phyloP scores from a whole-genome alignment of 2,329 filamentous ascomycete species.

The Elsinoe perseae region DNA sequence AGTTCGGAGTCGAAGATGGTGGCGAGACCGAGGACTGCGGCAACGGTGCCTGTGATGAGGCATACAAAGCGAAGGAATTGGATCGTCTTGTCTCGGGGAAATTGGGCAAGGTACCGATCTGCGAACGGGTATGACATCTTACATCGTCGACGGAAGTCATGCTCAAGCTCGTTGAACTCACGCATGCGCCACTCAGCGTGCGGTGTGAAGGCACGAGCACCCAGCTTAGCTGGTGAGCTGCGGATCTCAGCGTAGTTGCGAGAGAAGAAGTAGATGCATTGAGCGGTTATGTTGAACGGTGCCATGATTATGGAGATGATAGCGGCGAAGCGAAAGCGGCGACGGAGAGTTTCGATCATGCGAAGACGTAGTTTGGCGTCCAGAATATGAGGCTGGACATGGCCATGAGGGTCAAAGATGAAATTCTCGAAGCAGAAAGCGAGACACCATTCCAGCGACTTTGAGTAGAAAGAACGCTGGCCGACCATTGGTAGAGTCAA shows the following conservation, averaged over 20 bases:
- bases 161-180: conserved; percentile 93
- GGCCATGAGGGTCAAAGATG: conserved; percentile 82
- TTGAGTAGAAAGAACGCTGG: conserved; percentile 74
- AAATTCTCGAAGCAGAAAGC: conserved; percentile 87
- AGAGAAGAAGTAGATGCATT: conserved; percentile 84
- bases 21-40: conserved; percentile 74
- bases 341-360: conserved; percentile 68
- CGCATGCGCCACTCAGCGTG: conserved; percentile 97
- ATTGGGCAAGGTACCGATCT: conserved; percentile 86
- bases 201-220: conserved; percentile 84
- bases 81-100: conserved; percentile 88
- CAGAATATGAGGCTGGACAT: conserved; percentile 78
- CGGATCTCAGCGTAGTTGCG: conserved; percentile 97
- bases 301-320: conserved; percentile 79
- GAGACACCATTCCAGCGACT: conserved; percentile 85
- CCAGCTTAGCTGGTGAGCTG: conserved; percentile 79
- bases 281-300: conserved; percentile 79
- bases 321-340: conserved; percentile 73
- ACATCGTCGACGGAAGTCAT: conserved; percentile 80
- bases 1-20: conserved; percentile 85
- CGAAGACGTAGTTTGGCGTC: conserved; percentile 72
- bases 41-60: conserved; percentile 79
- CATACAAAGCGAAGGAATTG: conserved; percentile 77
- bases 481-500: conserved; percentile 77
- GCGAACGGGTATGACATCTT: conserved; percentile 96